Evolutionary conservation across 805 yeast species (phyloP).

Genomic region (Candida hispaniensis): DNA sequence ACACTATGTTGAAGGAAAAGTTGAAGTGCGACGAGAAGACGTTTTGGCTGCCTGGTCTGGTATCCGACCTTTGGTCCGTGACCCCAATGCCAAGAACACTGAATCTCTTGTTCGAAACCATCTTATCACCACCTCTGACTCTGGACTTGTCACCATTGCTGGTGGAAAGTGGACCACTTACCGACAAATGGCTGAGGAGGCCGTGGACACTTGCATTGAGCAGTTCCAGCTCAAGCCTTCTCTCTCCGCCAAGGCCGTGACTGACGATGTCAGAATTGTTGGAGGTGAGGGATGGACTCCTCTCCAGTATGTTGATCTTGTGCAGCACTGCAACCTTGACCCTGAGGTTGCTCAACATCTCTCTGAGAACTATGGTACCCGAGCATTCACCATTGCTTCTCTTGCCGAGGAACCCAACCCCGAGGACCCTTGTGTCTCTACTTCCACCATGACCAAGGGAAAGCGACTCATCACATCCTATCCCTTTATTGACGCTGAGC

Average conservation of each 20-base stretch:
- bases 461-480: slow-evolving; percentile 46
- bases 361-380: slow-evolving; percentile 78
- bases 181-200: slow-evolving; percentile 95
- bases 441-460: slow-evolving; percentile 26
- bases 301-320: slow-evolving; percentile 64
- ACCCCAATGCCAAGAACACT: slow-evolving; percentile 49
- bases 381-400: slow-evolving; percentile 60
- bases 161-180: slow-evolving; percentile 99
- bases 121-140: slow-evolving; percentile 56
- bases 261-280: slow-evolving; percentile 40
- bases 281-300: slow-evolving; percentile 78
- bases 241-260: slow-evolving; percentile 34
- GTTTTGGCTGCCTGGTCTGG: slow-evolving; percentile 96
- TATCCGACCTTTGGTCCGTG: slow-evolving; percentile 86
- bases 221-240: slow-evolving; percentile 33
- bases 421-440: slow-evolving; percentile 23
- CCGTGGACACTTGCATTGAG: slow-evolving; percentile 62
- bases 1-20: slow-evolving; percentile 62
- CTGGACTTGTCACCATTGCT: slow-evolving; percentile 76
- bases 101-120: slow-evolving; percentile 90
- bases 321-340: slow-evolving; percentile 66
- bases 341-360: slow-evolving; percentile 70
- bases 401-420: slow-evolving; percentile 31
- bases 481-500: slow-evolving; percentile 77
- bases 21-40: slow-evolving; percentile 82